These are phyloP conservation scores for Crithidia brevicula DNA, from an alignment of 208 protist genomes.

Conservation along the genomic window DNA sequence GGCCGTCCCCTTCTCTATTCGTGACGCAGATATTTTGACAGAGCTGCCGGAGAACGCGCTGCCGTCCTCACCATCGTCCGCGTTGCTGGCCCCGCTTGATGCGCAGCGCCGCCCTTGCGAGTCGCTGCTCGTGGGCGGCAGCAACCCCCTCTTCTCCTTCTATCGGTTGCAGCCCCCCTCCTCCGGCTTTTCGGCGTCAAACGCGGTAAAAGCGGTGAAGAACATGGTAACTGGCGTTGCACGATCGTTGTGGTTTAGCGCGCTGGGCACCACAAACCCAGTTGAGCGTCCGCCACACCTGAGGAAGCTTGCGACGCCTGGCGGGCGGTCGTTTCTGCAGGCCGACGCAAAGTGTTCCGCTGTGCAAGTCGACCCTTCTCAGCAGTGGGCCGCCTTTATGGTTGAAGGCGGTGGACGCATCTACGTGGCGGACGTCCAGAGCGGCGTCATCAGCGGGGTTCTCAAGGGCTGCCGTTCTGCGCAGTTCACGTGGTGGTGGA, in stretches of 20 bases:
- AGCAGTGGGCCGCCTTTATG: slow-evolving; percentile 72
- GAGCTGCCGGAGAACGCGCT: slow-evolving; percentile 13
- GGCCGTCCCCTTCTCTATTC: slow-evolving; percentile 15
- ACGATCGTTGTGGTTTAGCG: slow-evolving; percentile 44
- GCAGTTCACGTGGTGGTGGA: slow-evolving; percentile 73
- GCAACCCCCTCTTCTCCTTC: slow-evolving; percentile 49
- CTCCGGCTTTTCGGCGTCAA: slow-evolving; percentile 41
- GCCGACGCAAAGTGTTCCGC: slow-evolving; percentile 52
- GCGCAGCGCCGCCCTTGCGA: slow-evolving; percentile 16
- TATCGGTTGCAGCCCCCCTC: slow-evolving; percentile 54
- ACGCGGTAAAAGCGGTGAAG: slow-evolving; percentile 55
- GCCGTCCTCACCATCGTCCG: background rate
- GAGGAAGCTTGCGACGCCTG: slow-evolving; percentile 33
- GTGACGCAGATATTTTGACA: slow-evolving; percentile 27
- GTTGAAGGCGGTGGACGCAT: slow-evolving; percentile 58
- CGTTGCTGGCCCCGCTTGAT: slow-evolving; percentile 19
- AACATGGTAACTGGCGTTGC: slow-evolving; percentile 53
- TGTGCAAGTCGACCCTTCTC: slow-evolving; percentile 70
- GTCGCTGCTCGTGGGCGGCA: slow-evolving; percentile 59
- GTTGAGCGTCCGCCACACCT: slow-evolving; percentile 27
- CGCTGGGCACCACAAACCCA: slow-evolving; percentile 10
- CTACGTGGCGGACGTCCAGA: slow-evolving; percentile 67
- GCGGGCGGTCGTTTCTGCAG: slow-evolving; percentile 46
- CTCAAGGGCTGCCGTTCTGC: slow-evolving; percentile 77
- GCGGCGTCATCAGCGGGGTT: slow-evolving; percentile 50